Conservation (phyloP, 208 protist species). For the Leishmania amazonensis region DNA sequence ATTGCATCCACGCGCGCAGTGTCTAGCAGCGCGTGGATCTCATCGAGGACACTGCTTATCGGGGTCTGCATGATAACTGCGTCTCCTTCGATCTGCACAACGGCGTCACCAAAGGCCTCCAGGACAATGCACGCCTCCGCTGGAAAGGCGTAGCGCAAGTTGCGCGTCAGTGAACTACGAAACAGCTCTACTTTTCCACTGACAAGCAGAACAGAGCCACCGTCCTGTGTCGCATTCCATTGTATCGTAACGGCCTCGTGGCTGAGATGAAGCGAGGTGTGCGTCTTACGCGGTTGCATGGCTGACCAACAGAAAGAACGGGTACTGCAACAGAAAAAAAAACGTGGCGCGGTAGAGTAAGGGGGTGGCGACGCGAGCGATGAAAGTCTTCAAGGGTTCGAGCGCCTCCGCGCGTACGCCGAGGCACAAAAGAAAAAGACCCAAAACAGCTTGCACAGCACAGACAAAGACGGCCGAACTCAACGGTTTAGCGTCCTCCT, state of each 20-base stretch:
- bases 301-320: neutral
- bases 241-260: constrained; percentile 22
- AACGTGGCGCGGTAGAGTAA: neutral
- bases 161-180: constrained; percentile 51
- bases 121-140: constrained; percentile 45
- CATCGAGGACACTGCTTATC: constrained; percentile 37
- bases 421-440: neutral
- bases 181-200: constrained; percentile 52
- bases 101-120: constrained; percentile 33
- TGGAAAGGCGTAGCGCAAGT: constrained; percentile 65
- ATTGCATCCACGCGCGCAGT: constrained; percentile 49
- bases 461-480: neutral
- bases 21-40: constrained; percentile 63
- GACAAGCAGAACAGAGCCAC: constrained; percentile 52
- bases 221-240: constrained; percentile 15
- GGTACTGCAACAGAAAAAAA: neutral
- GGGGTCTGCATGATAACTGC: constrained; percentile 24
- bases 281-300: constrained; percentile 12
- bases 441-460: neutral
- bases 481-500: neutral
- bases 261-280: constrained; percentile 10
- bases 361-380: neutral
- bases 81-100: constrained; percentile 53
- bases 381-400: neutral
- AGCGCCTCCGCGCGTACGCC: neutral